Evolutionary conservation across 78 protist species (phyloP), one percentile per base, ranked within the genome.

Genomic region (Pelomyxa schiedti): DNA sequence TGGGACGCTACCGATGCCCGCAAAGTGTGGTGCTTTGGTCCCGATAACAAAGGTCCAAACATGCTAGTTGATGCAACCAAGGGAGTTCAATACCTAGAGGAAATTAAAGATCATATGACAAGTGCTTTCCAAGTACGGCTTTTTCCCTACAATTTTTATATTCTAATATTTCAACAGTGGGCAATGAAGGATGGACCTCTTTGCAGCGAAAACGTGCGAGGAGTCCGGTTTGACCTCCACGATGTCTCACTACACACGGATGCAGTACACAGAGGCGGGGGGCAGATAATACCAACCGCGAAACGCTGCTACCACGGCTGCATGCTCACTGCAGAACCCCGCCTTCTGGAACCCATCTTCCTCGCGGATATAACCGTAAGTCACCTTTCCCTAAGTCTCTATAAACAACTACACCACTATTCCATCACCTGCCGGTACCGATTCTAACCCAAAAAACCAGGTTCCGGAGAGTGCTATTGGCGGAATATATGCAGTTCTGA

Each of bases 191-290:
- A 92, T 71, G 99, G 99, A 53, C 94, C 81, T 1, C 76, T 95
- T 22, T 94, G 97, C 86, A 94, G 88, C 65, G 99, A 97, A 87
- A 72, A 66, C 65, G n/a, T 96, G 79, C 91, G 98, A 42, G 99
- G 95, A 39, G 58, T 91, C 66, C 72, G 92, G 63, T 80, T 92
- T 83, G 38, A 92, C 87, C 1, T 97, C 37, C 4, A 4, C 26
- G 99, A 96, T 65, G 98, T 90, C 38, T 70, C 79, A 4, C 83
- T 95, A 30, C 95, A 87, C 86, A 86, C 99, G 1, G 99, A 97
- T 69, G 84, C 97, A 40, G 89, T 95, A 72, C 99, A 95, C 84
- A 88, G 99, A 28, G 98, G 99, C 37, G 88, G 83, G 16, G 91
- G 85, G 38, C 95, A 92, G 80, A 37, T 89, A 82, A 86, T 83